Evolutionary conservation across 2,329 filamentous ascomycete genomes (phyloP).

Genomic region (Sclerotiophoma versabilis): DNA sequence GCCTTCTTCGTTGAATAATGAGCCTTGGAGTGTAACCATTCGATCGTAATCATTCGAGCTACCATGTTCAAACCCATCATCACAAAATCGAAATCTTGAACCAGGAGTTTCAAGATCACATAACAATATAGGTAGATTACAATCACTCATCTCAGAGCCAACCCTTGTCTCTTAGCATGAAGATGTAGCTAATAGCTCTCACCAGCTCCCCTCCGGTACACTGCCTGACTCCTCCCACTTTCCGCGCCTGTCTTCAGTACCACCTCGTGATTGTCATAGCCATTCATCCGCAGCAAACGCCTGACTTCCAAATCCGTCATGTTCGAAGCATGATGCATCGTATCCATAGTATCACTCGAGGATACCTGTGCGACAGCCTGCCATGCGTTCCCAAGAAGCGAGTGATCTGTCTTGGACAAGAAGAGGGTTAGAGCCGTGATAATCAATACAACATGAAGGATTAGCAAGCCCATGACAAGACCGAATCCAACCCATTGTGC

Average conservation of each 20-base stretch:
- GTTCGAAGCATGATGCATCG: conserved; percentile 8
- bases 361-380: conserved; percentile 19
- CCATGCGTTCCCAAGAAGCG: conserved; percentile 22
- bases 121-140: too few species aligned
- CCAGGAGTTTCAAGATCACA: too few species aligned
- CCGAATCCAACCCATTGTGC: conserved; percentile 10
- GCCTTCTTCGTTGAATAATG: too few species aligned
- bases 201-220: not conserved
- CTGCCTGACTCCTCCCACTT: conserved; percentile 8
- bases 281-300: not conserved
- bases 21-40: too few species aligned
- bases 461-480: conserved; percentile 4
- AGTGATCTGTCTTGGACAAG: conserved; percentile 11
- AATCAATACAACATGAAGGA: conserved; percentile 10
- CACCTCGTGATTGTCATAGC: not conserved
- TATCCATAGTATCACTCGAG: conserved; percentile 10
- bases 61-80: too few species aligned
- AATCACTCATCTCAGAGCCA: not conserved
- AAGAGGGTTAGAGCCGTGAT: conserved; percentile 4
- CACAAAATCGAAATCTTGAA: too few species aligned
- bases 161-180: not conserved
- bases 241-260: conserved; percentile 1
- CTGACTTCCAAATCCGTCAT: conserved; percentile 16
- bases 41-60: too few species aligned
- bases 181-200: not conserved